A percentile compares a stretch with the other conserved stretches of the same genome.
These are phyloP conservation scores for Leccinum boreale DNA, from an alignment of 768 basidiomycete species.

Conservation along the genomic window DNA sequence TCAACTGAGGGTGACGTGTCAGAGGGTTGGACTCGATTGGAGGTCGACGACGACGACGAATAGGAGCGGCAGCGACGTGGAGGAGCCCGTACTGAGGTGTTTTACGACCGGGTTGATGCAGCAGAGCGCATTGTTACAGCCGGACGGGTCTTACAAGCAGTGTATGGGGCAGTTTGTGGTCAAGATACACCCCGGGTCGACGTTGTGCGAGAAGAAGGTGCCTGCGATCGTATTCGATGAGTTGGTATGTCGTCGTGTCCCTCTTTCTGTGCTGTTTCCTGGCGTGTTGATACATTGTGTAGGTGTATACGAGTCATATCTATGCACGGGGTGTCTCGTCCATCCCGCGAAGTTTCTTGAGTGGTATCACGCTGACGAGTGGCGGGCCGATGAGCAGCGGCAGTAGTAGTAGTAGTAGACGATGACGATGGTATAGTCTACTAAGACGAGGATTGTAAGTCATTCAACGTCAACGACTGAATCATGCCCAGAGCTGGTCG, in stretches of 20 bases:
- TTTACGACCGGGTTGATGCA: constrained; percentile 75
- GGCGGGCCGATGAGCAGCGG: constrained; percentile 2
- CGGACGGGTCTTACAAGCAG: constrained; percentile 86
- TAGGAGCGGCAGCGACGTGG: constrained; percentile 53
- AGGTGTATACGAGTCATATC: constrained; percentile 79
- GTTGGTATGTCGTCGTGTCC: constrained; percentile 52
- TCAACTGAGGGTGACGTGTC: constrained; percentile 71
- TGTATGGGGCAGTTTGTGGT: constrained; percentile 72
- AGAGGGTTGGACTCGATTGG: constrained; percentile 59
- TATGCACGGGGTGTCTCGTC: constrained; percentile 92
- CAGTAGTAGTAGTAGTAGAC: constrained; percentile 9
- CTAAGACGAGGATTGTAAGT: no score
- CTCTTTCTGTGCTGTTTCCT: background rate
- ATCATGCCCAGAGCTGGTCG: no score
- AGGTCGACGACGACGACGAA: constrained; percentile 34
- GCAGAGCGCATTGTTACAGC: constrained; percentile 80
- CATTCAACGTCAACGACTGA: no score
- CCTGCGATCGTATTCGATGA: constrained; percentile 93
- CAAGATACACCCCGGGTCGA: constrained; percentile 90
- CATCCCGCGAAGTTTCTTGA: constrained; percentile 59
- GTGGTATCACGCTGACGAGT: constrained; percentile 12
- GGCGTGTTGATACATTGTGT: constrained; percentile 1
- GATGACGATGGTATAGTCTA: background rate
- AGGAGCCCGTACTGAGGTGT: constrained; percentile 66
- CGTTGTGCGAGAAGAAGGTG: constrained; percentile 74